Conservation (phyloP, 148 eudicot species). For the Suaeda aralocaspica region DNA sequence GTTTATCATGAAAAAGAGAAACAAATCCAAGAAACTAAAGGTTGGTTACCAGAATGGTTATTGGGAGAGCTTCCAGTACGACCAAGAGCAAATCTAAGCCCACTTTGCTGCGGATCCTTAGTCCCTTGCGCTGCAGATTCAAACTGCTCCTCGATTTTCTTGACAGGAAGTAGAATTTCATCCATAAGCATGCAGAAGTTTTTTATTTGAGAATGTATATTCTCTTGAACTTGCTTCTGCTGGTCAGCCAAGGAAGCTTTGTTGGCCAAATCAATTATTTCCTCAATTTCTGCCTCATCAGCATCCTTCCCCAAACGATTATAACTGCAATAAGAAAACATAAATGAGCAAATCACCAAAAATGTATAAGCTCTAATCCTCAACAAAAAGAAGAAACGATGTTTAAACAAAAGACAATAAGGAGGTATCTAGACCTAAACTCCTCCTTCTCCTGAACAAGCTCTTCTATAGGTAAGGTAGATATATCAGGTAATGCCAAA, state of each 20-base stretch:
- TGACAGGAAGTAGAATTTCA: conserved; percentile 61
- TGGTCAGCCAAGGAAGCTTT: conserved; percentile 78
- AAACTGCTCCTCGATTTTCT: conserved; percentile 21
- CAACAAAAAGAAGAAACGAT: no score
- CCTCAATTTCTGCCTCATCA: conserved; percentile 76
- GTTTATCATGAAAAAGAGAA: not conserved
- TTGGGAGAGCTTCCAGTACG: conserved; percentile 32
- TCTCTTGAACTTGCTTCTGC: conserved; percentile 82
- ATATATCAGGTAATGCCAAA: no score
- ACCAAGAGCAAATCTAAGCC: conserved; percentile 84
- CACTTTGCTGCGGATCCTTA: conserved; percentile 47
- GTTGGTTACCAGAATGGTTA: conserved; percentile 46
- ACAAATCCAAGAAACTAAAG: conserved; percentile 14
- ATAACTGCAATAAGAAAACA: conserved; percentile 49
- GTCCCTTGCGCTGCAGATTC: conserved; percentile 30
- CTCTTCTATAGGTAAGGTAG: no score
- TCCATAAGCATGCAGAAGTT: conserved; percentile 62
- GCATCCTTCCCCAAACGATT: conserved; percentile 78
- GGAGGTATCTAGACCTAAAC: no score
- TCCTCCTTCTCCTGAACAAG: no score
- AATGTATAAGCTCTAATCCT: no score
- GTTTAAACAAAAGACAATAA: no score
- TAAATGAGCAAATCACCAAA: conserved; percentile 7
- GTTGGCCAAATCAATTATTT: conserved; percentile 76
- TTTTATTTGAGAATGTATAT: conserved; percentile 63